Evolutionary conservation across 2,329 filamentous ascomycete species (phyloP).

Genomic region (Aplosporella prunicola): DNA sequence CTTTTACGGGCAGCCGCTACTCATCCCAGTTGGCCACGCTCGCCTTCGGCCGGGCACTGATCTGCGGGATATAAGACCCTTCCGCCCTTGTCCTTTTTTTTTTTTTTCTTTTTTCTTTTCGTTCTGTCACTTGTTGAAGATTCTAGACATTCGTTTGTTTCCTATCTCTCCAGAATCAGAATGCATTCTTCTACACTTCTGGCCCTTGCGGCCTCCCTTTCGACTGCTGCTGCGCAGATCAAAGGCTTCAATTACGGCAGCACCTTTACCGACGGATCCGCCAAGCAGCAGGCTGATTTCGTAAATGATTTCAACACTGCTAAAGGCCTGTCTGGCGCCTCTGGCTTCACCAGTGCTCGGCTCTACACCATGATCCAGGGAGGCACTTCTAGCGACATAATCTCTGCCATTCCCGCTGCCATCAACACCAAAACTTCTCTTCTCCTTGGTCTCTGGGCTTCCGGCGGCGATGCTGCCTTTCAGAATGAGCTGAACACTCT

Average conservation of each 20-base stretch:
- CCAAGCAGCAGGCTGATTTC: constrained; percentile 56
- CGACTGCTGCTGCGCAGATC: constrained; percentile 27
- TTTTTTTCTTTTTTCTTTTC: neutral
- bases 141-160: constrained; percentile 1
- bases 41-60: too few relatives aligned
- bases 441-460: constrained; percentile 77
- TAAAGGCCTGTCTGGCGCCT: constrained; percentile 52
- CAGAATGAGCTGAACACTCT: constrained; percentile 67
- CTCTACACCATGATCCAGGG: constrained; percentile 70
- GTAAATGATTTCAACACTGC: constrained; percentile 61
- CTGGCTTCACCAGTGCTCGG: constrained; percentile 59
- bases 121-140: constrained; percentile 2
- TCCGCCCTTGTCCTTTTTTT: neutral
- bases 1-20: too few relatives aligned
- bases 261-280: constrained; percentile 49
- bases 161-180: neutral
- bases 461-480: constrained; percentile 53
- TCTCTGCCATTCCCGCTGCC: constrained; percentile 67
- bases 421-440: constrained; percentile 70
- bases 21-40: too few relatives aligned
- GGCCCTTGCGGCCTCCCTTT: constrained; percentile 8
- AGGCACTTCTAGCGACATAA: constrained; percentile 54
- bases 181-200: constrained; percentile 8
- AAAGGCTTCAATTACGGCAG: constrained; percentile 69
- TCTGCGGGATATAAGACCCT: constrained; percentile 5